Base-by-base conservation (phyloP, 176 grass and related monocot species). In the Carex parvula region DNA sequence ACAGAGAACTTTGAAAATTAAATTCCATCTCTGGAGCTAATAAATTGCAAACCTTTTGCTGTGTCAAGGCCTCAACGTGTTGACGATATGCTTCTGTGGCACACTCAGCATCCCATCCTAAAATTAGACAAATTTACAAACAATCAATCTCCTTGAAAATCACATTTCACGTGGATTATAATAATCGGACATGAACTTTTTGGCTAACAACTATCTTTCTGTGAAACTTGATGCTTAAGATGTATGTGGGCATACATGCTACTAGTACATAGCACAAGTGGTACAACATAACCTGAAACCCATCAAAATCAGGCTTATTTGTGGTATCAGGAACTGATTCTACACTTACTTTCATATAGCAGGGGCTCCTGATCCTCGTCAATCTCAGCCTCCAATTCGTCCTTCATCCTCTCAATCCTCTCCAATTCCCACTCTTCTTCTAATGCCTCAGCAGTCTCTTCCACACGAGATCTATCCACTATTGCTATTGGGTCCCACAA, bases 351-450 rank as follows among this genome's bases (percentile, higher is more conserved):
- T 83, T 99, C 91, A 85, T 94, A 99, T 84, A 88, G 86, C 54
- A 99, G 89, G 20, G 96, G 96, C 84, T 99, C 96, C 74, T 99
- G 96, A 69, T 99, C 96, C 84, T 95, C 93, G 87, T 99, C 96
- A 88, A 95, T 99, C 85, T 99, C 96, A 24, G 96, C 96, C 86
- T 99, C 96, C 84, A 99, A 81, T 87, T 99, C 93, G 11, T 99
- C 93, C 81, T 99, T 99, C 83, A 95, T 90, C 85, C 93, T 95
- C 79, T 99, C 96, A 84, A 99, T 94, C 41, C 96, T 90, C 82
- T 99, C 96, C 55, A 99, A 89, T 89, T 99, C 96, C 96, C 96
- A 99, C 86, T 99, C 96, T 88, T 98, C 87, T 77, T 99, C 91
- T 85, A 87, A 86, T 63, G 90, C 87, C 86, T 92, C 90, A 79